Base-by-base conservation (phyloP, 345 rosid species). In the Camelina hispida region DNA sequence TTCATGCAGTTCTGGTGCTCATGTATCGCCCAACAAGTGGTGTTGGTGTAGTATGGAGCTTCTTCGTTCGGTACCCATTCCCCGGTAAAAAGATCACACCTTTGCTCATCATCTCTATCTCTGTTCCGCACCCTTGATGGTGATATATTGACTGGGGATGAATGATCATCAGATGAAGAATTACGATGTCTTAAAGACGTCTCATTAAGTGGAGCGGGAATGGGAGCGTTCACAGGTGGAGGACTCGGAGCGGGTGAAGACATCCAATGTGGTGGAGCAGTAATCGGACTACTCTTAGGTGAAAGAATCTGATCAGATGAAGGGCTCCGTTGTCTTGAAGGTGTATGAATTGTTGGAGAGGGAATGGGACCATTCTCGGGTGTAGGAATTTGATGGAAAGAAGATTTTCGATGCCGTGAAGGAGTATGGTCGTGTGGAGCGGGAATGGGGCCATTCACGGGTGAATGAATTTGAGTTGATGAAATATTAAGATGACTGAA, bases 1-100 rank as follows among this genome's bases (percentile, higher is more conserved):
- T 84, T 93, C 83, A 89, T 85, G 83, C 97, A 93, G 75, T 93
- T 89, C 72, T 91, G 97, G 61, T 89, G 91, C 80, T 89, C 94
- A 9, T 89, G 94, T 64, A 91, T 93, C 0, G 88, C 91, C 93
- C 90, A 86, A 28, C 97, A 91, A 3, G 91, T 91, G 42, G 75
- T 71, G 84, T 91, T 91, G 10, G 88, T 89, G 83, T 93, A 93
- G 58, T 93, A 93, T 0, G 97, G 98, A 1, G 85, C 94, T n/a
- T 80, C 81, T 0, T 75, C 79, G 61, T 91, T 85, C 0, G 83
- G 84, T 13, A 88, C 84, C 97, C 98, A 93, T 55, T 91, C 94
- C n/a, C 97, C 98, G 0, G 74, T 71, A 73, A 89, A 91, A 67
- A 91, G 74, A 71, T 89, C 98, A 58, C 98, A 93, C 6, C 7